These are phyloP conservation scores for Mortierella sp. DNA, from an alignment of 371 early-diverging fungal species.

Conservation along the genomic window DNA sequence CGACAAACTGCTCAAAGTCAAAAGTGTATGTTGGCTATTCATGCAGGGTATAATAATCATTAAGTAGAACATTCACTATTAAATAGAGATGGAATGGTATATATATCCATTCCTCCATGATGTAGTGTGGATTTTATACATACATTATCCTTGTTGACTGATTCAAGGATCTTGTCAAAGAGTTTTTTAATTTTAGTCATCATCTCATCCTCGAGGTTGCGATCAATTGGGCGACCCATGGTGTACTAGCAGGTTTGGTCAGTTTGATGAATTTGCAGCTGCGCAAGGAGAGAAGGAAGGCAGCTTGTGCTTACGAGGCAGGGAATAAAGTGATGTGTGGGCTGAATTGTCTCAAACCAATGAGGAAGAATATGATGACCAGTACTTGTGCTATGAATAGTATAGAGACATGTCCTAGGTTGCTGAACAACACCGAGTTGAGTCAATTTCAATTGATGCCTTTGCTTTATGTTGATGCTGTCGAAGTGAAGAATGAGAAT, in stretches of 20 bases:
- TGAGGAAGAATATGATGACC: background rate
- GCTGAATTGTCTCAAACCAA: background rate
- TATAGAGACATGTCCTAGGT: background rate
- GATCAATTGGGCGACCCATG: slow-evolving; percentile 51
- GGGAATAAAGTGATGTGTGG: background rate
- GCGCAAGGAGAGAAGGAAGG: background rate
- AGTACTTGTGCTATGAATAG: slow-evolving; percentile 1
- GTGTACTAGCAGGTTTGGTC: background rate
- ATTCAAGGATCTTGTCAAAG: slow-evolving; percentile 44
- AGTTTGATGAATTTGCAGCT: background rate
- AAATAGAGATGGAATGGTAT: background rate
- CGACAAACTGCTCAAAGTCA: slow-evolving; percentile 55
- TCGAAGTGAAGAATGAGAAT: background rate
- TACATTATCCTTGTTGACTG: slow-evolving; percentile 55
- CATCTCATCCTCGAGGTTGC: slow-evolving; percentile 54
- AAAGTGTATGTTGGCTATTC: slow-evolving; percentile 40
- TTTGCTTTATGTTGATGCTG: background rate
- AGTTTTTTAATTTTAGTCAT: slow-evolving; percentile 51
- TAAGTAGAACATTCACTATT: background rate
- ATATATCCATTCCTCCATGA: background rate
- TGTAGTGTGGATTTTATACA: background rate
- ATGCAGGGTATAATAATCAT: background rate
- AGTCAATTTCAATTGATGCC: background rate
- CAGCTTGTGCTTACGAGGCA: background rate
- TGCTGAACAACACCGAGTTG: background rate